Conservation (phyloP, 2,329 filamentous ascomycete genomes). For the Claviceps africana region DNA sequence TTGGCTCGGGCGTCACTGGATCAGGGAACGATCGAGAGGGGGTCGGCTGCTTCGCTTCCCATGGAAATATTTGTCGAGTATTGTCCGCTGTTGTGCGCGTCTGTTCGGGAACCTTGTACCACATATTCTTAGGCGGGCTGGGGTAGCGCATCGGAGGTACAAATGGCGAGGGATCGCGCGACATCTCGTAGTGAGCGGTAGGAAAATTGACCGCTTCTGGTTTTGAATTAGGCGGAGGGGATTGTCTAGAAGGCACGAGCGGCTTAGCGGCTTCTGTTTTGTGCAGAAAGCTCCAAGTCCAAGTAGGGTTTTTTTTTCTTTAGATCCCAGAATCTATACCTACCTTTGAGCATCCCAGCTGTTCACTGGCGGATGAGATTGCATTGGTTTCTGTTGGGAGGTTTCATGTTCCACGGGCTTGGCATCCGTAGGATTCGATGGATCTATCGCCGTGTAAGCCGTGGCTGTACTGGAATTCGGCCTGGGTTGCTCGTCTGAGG, state of each 20-base stretch:
- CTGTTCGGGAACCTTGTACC: constrained; percentile 64
- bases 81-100: constrained; percentile 40
- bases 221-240: constrained; percentile 51
- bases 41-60: constrained; percentile 58
- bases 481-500: not conserved
- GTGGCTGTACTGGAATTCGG: not conserved
- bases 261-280: constrained; percentile 1
- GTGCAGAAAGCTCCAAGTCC: not conserved
- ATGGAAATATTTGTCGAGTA: constrained; percentile 70
- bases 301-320: not conserved
- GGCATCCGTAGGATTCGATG: not conserved
- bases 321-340: constrained; percentile 8
- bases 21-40: constrained; percentile 47
- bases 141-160: constrained; percentile 65
- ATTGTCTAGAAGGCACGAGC: constrained; percentile 32
- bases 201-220: constrained; percentile 83
- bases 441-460: not conserved
- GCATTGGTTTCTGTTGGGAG: not conserved
- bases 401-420: not conserved
- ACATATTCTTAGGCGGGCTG: constrained; percentile 76
- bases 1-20: constrained; percentile 5
- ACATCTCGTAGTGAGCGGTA: constrained; percentile 69
- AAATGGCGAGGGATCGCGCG: constrained; percentile 59
- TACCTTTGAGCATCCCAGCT: constrained; percentile 44
- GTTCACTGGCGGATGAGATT: constrained; percentile 12